Base-by-base conservation (phyloP, 1,139 yeast genomes). In the Blastobotrys apis region DNA sequence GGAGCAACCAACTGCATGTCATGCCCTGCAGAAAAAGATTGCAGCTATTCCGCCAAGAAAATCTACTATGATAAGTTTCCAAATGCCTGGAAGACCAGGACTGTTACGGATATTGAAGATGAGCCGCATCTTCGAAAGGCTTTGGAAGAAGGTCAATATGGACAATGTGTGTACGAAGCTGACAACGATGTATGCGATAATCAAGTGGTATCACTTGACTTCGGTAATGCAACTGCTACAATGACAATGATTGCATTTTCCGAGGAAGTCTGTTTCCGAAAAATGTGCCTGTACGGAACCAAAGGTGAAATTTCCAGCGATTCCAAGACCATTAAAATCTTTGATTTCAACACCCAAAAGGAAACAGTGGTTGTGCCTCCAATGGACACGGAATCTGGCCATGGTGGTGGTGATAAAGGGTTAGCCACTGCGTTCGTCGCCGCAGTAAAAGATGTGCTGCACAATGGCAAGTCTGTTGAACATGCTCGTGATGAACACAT, bases 351-450 rank as follows among this genome's bases (percentile, higher is more conserved):
- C 15, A 55, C 57, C 8, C 48, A 46, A 16, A 34, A 52, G 35
- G 41, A 53, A 4, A 49, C 48, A 0, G 29, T 37, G 5, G 34
- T 53, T 21, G 43, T 39, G 4, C 54, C 54, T 3, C 26, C 30
- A 19, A 49, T 41, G 30, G 57, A 52, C 15, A 38, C 30, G 2
- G 51, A 45, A 26, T 54, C 59, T 6, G 60, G 59, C 33, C 62
- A 58, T 38, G 62, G 62, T 4, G 62, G 62, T 5, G 62, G 62
- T 10, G 62, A 58, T 37, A 45, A 40, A 19, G 62, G 62, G 2
- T 44, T 58, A 21, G 60, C 60, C 6, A 33, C 43, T 5, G 55
- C 62, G 2, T 58, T 58, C 50, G 60, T 53, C 8, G 41, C 43
- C 4, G 62, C 58, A 2, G 41, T 58, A 16, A 21, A 42, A 23